phyloP scores from a whole-genome alignment of 805 yeast species.

The Tetrapisispora arboricola region DNA sequence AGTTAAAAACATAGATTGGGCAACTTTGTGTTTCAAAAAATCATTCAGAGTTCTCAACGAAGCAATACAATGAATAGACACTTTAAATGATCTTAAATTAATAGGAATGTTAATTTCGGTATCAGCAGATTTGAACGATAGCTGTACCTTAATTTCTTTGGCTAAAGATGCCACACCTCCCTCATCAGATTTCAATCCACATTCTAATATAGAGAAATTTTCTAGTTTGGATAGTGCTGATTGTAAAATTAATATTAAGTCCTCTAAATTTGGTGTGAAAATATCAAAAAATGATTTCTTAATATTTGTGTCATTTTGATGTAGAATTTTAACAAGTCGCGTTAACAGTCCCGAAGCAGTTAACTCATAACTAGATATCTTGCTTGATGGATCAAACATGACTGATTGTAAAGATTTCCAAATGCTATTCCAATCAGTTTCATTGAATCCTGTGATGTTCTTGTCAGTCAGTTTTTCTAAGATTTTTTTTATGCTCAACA shows the following conservation, averaged over 20 bases:
- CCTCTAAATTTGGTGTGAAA: constrained; percentile 24
- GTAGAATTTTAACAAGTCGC: constrained; percentile 22
- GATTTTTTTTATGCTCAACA: constrained; percentile 13
- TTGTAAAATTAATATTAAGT: constrained; percentile 51
- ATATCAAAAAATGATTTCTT: constrained; percentile 36
- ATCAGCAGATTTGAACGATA: constrained; percentile 33
- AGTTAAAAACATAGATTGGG: constrained; percentile 19
- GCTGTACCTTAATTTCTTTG: constrained; percentile 53
- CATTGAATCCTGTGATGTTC: constrained; percentile 3
- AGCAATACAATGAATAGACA: constrained; percentile 45
- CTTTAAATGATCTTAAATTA: constrained; percentile 20
- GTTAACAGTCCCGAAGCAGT: constrained; percentile 56
- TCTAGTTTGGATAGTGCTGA: constrained; percentile 68
- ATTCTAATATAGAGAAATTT: constrained; percentile 48
- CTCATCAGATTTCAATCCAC: constrained; percentile 31
- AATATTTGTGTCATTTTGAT: not conserved
- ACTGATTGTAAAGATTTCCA: constrained; percentile 33
- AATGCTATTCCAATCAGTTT: constrained; percentile 5
- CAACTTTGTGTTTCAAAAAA: constrained; percentile 33
- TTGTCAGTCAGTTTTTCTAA: constrained; percentile 17
- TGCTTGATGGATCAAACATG: constrained; percentile 23
- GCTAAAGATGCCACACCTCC: constrained; percentile 54
- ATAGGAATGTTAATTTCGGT: constrained; percentile 19
- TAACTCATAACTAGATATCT: constrained; percentile 65
- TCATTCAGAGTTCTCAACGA: constrained; percentile 37